Conservation (phyloP, 1,139 yeast species). For the Suhomyces ambrosiae region DNA sequence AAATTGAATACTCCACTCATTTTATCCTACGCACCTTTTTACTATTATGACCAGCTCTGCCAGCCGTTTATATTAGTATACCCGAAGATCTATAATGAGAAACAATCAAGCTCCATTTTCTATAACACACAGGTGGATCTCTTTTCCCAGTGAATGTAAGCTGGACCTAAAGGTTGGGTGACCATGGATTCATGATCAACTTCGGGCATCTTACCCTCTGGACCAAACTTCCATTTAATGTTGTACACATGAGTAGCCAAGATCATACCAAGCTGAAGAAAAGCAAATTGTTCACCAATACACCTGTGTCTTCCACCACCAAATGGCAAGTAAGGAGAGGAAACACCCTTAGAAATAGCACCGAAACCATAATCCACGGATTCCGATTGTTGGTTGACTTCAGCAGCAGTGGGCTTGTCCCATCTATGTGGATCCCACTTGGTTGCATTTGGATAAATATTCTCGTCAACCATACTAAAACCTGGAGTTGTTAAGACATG, state of each 20-base stretch:
- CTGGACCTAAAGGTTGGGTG: constrained; percentile 81
- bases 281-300: constrained; percentile 98
- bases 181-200: constrained; percentile 94
- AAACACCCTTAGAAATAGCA: constrained; percentile 91
- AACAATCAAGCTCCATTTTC: not conserved
- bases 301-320: constrained; percentile 99
- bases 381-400: constrained; percentile 27
- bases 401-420: constrained; percentile 44
- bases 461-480: constrained; percentile 74
- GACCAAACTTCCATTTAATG: constrained; percentile 71
- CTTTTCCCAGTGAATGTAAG: constrained; percentile 75
- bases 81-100: no score
- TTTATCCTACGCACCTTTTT: not conserved
- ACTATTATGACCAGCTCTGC: not conserved
- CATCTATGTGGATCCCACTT: constrained; percentile 86
- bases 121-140: constrained; percentile 34
- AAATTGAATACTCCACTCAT: no score
- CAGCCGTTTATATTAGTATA: not conserved
- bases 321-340: constrained; percentile 93
- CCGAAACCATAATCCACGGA: constrained; percentile 95
- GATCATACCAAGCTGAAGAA: constrained; percentile 87
- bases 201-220: constrained; percentile 60
- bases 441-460: constrained; percentile 74
- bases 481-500: constrained; percentile 94
- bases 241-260: constrained; percentile 76